A percentile compares a stretch with the other conserved stretches of the same genome.
Conservation (phyloP, 805 yeast genomes). For the Metschnikowia orientalis region DNA sequence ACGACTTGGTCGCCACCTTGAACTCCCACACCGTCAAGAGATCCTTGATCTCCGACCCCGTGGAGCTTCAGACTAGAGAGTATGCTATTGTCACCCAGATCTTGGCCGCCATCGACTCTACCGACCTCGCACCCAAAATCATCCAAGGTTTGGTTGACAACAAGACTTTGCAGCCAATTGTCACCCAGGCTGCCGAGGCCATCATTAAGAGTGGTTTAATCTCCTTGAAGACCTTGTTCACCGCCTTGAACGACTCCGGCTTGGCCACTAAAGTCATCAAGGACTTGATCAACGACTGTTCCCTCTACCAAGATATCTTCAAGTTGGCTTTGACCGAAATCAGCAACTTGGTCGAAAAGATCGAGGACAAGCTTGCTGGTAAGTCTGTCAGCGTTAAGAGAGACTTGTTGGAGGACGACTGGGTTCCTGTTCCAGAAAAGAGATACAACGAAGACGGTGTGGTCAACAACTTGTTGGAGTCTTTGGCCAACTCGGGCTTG, state of each 20-base stretch:
- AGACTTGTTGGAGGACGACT: slow-evolving; percentile 14
- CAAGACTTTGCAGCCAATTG: slow-evolving; percentile 27
- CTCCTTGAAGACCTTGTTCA: slow-evolving; percentile 34
- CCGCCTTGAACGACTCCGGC: slow-evolving; percentile 40
- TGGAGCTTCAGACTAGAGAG: slow-evolving; percentile 34
- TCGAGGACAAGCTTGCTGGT: slow-evolving; percentile 24
- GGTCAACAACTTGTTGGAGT: slow-evolving; percentile 37
- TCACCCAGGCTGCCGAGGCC: slow-evolving; percentile 25
- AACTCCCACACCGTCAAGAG: slow-evolving; percentile 30
- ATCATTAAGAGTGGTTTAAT: slow-evolving; percentile 31
- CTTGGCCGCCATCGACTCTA: slow-evolving; percentile 32
- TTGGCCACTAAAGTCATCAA: slow-evolving; percentile 35
- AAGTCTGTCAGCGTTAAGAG: slow-evolving; percentile 20
- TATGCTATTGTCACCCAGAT: slow-evolving; percentile 38
- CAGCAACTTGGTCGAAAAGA: slow-evolving; percentile 26
- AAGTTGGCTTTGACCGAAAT: slow-evolving; percentile 31
- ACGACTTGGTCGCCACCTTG: slow-evolving; percentile 26
- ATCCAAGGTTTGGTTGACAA: slow-evolving; percentile 32
- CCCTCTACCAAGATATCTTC: slow-evolving; percentile 37
- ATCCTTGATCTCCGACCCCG: slow-evolving; percentile 17
- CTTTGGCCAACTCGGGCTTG: slow-evolving; percentile 41
- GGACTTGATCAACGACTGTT: slow-evolving; percentile 34
- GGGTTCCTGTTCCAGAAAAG: slow-evolving; percentile 7
- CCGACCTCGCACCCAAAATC: slow-evolving; percentile 35
- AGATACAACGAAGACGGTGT: slow-evolving; percentile 18